Base-by-base conservation (phyloP, 1,284 basidiomycete species). In the Cryptococcus sp. region DNA sequence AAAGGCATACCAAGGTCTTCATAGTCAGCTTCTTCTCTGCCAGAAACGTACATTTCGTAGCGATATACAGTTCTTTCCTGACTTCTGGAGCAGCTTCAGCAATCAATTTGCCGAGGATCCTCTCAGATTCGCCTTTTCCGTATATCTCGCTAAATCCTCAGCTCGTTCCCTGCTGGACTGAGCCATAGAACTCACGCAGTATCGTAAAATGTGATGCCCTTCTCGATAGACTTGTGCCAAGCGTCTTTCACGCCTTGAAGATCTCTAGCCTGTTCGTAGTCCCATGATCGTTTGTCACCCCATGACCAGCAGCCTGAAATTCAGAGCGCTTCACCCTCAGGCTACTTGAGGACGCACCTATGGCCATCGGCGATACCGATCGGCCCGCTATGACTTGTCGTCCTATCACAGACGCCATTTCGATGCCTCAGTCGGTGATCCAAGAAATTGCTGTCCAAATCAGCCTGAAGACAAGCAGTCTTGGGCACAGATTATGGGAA, bases 141-240 rank as follows among this genome's bases (percentile, higher is more conserved):
- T 69, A 67, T 3, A 63, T 53, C 46, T 67, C 64, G 18, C 63
- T 66, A n/a, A 11, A 11, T 1, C 23, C n/a, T 14, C 32, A 48
- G 25, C 43, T 44, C 19, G 10, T 43, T 5, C 7, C 24, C 10
- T 41, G 37, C 44, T 32, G 21, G 45, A 18, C 14, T 9, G 14
- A 39, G 21, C 34, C 5, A 5, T 18, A 22, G 5, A 1, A 58
- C 61, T 59, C 41, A 66, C 62, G 72, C 72, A 0, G 70, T 70
- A 52, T 74, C 72, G 49, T 69, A 71, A 47, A 71, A 72, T 4
- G 64, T 66, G 46, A 67, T 44, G 14, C 72, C 72, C 11, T 50
- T 56, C 21, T 49, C 54, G 22, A 66, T 59, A 7, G 56, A 64
- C 0, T 60, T 57, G 4, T 57, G 25, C 65, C 69, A 71, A 0